A percentile compares a stretch with the other conserved stretches of the same genome.
phyloP scores from a whole-genome alignment of 805 yeast species.

The Wickerhamiella spandovensis region DNA sequence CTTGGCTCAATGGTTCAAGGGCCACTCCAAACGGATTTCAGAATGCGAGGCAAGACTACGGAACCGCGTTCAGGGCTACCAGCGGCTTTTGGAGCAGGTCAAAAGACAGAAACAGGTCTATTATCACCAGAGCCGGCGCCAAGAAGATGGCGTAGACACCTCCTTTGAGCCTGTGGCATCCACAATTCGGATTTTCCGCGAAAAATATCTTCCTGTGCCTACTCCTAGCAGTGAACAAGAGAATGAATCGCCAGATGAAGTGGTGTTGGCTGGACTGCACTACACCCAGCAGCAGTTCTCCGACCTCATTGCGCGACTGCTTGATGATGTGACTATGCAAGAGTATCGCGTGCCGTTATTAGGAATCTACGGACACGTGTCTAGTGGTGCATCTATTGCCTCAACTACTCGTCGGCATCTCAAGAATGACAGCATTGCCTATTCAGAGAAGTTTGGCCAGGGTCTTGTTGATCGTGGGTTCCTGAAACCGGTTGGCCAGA shows the following conservation, averaged over 20 bases:
- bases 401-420: constrained; percentile 44
- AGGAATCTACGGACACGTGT: constrained; percentile 49
- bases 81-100: constrained; percentile 32
- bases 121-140: constrained; percentile 54
- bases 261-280: constrained; percentile 21
- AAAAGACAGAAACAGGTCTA: constrained; percentile 42
- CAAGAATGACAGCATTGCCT: constrained; percentile 36
- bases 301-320: constrained; percentile 30
- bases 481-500: constrained; percentile 45
- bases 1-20: constrained; percentile 54
- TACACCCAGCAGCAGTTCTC: constrained; percentile 28
- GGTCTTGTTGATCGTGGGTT: constrained; percentile 51
- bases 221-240: neutral
- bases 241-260: neutral
- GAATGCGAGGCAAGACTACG: constrained; percentile 39
- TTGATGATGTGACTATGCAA: constrained; percentile 35
- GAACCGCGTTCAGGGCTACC: constrained; percentile 37
- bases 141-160: constrained; percentile 35
- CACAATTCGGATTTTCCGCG: constrained; percentile 5
- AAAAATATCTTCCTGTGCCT: constrained; percentile 1
- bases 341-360: constrained; percentile 53
- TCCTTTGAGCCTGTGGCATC: constrained; percentile 7
- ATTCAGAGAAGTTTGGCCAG: constrained; percentile 66
- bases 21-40: constrained; percentile 49
- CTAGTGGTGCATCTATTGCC: constrained; percentile 48